Percentiles rank a stretch among this genome's conserved stretches.
These are phyloP conservation scores for Cystofilobasidium macerans DNA, from an alignment of 768 basidiomycete genomes.

Conservation along the genomic window DNA sequence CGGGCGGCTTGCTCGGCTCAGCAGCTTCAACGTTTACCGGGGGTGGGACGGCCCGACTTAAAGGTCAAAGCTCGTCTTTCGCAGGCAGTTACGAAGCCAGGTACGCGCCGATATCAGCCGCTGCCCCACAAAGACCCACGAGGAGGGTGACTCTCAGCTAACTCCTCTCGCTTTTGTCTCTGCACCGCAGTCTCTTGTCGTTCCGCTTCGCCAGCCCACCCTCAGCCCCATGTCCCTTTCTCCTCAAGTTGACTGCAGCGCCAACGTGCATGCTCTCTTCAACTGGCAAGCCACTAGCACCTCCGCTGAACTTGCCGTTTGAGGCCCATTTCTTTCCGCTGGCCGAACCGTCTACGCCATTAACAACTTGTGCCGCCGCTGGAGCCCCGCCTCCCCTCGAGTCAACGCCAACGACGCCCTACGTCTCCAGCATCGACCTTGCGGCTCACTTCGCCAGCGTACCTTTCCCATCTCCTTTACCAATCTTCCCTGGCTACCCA, in stretches of 20 bases:
- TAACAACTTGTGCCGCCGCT: neutral
- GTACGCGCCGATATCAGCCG: too few species aligned
- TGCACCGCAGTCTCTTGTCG: slow-evolving; percentile 11
- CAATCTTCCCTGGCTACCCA: slow-evolving; percentile 33
- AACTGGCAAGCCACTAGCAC: slow-evolving; percentile 23
- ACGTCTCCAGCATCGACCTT: slow-evolving; percentile 36
- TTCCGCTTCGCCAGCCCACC: slow-evolving; percentile 21
- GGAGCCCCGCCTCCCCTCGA: slow-evolving; percentile 1
- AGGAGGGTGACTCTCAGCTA: neutral
- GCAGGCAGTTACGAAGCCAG: slow-evolving; percentile 18
- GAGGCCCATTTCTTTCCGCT: slow-evolving; percentile 28
- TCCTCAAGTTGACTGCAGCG: neutral
- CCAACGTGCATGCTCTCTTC: neutral
- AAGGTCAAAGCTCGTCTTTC: neutral
- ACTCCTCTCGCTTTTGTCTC: neutral
- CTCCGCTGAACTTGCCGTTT: slow-evolving; percentile 28
- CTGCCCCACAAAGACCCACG: too few species aligned
- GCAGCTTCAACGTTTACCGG: neutral
- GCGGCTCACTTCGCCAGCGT: slow-evolving; percentile 29
- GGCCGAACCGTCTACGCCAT: neutral
- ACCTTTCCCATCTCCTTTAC: neutral
- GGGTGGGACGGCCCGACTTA: neutral
- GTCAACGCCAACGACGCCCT: slow-evolving; percentile 29
- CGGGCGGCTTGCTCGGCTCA: neutral
- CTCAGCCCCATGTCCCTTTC: slow-evolving; percentile 13